A percentile compares a stretch with the other conserved stretches of the same genome.
phyloP scores from a whole-genome alignment of 345 rosid genomes.

The Euclidium syriacum region DNA sequence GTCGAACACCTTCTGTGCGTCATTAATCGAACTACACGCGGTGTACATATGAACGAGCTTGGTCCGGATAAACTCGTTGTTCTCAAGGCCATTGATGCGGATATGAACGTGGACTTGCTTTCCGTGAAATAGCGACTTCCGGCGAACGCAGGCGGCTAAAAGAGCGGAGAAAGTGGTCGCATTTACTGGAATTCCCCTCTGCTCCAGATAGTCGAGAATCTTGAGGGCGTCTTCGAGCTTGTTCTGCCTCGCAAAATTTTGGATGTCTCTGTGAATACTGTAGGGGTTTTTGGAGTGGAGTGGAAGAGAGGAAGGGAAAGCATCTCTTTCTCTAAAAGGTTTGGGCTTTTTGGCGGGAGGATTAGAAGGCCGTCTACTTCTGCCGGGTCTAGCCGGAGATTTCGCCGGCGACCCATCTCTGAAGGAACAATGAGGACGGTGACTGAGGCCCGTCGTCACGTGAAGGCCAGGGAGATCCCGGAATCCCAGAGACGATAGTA shows the following conservation, averaged over 20 bases:
- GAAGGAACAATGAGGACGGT: slow-evolving; percentile 12
- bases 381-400: slow-evolving; percentile 13
- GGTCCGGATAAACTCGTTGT: slow-evolving; percentile 55
- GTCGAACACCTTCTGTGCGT: slow-evolving; percentile 62
- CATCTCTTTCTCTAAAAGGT: slow-evolving; percentile 47
- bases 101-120: slow-evolving; percentile 59
- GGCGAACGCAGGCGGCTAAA: slow-evolving; percentile 65
- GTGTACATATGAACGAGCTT: slow-evolving; percentile 74
- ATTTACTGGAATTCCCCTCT: slow-evolving; percentile 69
- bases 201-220: slow-evolving; percentile 63
- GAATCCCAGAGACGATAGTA: slow-evolving; percentile 26
- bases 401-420: slow-evolving; percentile 13
- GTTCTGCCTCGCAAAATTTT: slow-evolving; percentile 52
- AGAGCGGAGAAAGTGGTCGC: slow-evolving; percentile 68
- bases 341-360: slow-evolving; percentile 28
- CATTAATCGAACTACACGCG: slow-evolving; percentile 58
- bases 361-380: slow-evolving; percentile 18
- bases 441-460: background rate
- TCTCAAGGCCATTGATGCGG: slow-evolving; percentile 62
- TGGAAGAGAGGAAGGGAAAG: slow-evolving; percentile 59
- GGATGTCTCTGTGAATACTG: slow-evolving; percentile 59
- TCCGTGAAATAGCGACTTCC: slow-evolving; percentile 48
- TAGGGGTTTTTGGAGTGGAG: slow-evolving; percentile 56
- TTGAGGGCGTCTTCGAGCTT: slow-evolving; percentile 68
- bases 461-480: slow-evolving; percentile 27